Base-by-base conservation (phyloP, 2,329 filamentous ascomycete species). In the Cladosporium sp. region DNA sequence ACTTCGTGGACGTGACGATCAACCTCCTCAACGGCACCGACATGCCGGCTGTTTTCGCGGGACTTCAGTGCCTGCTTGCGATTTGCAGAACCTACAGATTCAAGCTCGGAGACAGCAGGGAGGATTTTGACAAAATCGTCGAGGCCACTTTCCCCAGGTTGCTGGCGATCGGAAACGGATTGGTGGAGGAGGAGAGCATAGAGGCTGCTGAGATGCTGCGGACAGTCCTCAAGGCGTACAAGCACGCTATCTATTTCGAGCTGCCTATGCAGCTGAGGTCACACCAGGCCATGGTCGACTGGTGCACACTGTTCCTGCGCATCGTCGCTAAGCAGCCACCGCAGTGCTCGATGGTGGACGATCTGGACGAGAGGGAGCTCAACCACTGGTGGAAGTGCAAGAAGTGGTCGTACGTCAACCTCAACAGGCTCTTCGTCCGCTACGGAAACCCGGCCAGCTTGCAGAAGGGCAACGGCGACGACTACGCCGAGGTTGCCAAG, bases 351-450 rank as follows among this genome's bases (percentile, higher is more conserved):
- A 84, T 97, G 80, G 71, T 77, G 54, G 89, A 95, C 55, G 88
- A 88, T 56, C 74, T 86, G 49, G 84, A 89, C 54, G 92, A 97
- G 66, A 83, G 93, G 54, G 93, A 97, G 72, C 82, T 86, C 64
- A 91, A 95, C 68, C 90, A 96, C 70, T 98, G 93, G 92, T 98
- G 92, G 92, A 98, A 97, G 77, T 88, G 91, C 58, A 97, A 97
- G 84, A 98, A 98, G 73, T 97, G 93, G 93, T 87, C 92, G 11
- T 98, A 96, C 72, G 95, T 93, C 66, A 97, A 97, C 71, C 74
- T 98, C 62, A 98, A 98, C 74, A 83, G 93, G 57, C 81, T 98
- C 14, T 98, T 93, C 67, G 91, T 97, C 64, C 61, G 91, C 71
- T 95, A 98, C 66, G 93, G 93, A 55, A 97, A 95, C 74, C 87